Evolutionary conservation across 108 stramenopile genomes (phyloP).

Genomic region (Aurantiochytrium sp.): DNA sequence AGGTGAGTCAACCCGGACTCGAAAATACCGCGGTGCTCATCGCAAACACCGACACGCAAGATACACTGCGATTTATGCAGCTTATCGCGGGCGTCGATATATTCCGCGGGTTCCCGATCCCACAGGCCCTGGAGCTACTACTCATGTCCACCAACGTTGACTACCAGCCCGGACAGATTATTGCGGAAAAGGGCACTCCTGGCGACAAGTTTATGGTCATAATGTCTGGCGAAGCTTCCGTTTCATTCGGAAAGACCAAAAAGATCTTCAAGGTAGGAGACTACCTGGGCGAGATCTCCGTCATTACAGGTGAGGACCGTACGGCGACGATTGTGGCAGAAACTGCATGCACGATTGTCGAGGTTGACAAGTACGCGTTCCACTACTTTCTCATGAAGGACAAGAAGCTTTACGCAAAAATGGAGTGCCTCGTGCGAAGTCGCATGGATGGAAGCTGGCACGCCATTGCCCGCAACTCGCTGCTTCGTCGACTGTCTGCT

Average conservation of each 20-base stretch:
- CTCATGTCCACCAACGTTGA: conserved; percentile 15
- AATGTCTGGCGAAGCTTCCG: background rate
- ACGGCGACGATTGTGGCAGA: conserved; percentile 19
- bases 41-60: conserved; percentile 11
- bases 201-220: conserved; percentile 25
- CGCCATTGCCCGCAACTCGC: background rate
- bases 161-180: conserved; percentile 27
- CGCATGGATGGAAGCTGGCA: conserved; percentile 22
- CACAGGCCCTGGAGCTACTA: conserved; percentile 36
- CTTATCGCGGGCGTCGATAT: conserved; percentile 33
- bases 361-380: conserved; percentile 20
- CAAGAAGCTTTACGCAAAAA: conserved; percentile 13
- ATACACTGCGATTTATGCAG: conserved; percentile 27
- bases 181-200: conserved; percentile 19
- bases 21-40: conserved; percentile 32
- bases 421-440: conserved; percentile 21
- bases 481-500: background rate
- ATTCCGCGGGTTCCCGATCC: conserved; percentile 20
- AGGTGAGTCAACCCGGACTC: conserved; percentile 29
- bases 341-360: background rate
- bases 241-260: background rate
- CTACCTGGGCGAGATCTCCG: conserved; percentile 24
- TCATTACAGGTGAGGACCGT: conserved; percentile 21
- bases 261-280: conserved; percentile 24
- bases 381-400: conserved; percentile 24